These are phyloP conservation scores for Phalaenopsis aphrodite DNA, from an alignment of 106 monocot species.

Conservation along the genomic window DNA sequence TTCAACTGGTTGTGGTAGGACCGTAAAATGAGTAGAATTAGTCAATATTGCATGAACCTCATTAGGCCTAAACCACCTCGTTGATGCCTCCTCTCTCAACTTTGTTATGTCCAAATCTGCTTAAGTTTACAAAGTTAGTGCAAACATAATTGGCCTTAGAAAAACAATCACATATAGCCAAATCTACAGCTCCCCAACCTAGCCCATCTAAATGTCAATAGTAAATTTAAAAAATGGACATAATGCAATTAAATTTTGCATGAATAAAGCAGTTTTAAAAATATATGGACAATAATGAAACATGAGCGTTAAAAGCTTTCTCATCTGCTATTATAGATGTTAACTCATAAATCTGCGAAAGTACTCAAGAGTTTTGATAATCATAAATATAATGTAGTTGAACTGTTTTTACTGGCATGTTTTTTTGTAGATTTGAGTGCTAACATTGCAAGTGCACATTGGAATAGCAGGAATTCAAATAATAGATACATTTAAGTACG, in stretches of 20 bases:
- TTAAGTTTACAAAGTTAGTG: neutral
- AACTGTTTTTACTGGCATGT: too few species aligned
- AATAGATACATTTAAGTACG: too few species aligned
- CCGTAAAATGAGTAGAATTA: conserved; percentile 38
- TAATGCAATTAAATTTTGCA: neutral
- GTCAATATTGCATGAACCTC: conserved; percentile 76
- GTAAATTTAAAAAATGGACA: neutral
- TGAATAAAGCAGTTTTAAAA: neutral
- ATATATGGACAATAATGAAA: neutral
- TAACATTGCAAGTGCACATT: too few species aligned
- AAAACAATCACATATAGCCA: neutral
- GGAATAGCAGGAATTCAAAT: too few species aligned
- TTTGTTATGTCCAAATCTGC: conserved; percentile 54
- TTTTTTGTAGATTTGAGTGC: too few species aligned
- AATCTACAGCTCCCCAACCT: neutral
- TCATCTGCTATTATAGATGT: neutral
- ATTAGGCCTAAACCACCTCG: conserved; percentile 81
- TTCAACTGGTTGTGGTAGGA: conserved; percentile 66
- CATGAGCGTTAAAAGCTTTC: neutral
- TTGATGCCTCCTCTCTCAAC: conserved; percentile 40
- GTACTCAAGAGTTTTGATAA: too few species aligned
- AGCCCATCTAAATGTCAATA: neutral
- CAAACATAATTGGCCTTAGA: neutral
- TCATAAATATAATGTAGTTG: too few species aligned
- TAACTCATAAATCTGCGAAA: too few species aligned